These are phyloP conservation scores for Bjerkandera adusta DNA, from an alignment of 1,284 basidiomycete species.

Conservation along the genomic window DNA sequence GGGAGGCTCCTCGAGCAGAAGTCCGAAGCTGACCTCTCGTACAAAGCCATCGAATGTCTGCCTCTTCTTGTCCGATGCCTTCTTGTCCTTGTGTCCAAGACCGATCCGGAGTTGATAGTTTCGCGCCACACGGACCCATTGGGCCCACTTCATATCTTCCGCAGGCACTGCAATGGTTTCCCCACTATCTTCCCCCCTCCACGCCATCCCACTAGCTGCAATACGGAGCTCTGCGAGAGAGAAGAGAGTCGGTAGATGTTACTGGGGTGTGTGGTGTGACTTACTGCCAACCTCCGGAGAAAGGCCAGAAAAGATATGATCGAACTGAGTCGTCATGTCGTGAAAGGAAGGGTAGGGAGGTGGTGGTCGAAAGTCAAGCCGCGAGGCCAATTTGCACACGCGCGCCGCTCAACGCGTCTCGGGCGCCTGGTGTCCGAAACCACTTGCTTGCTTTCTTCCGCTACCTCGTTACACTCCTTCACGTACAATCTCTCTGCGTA, in stretches of 20 bases:
- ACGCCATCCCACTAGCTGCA: conserved; percentile 86
- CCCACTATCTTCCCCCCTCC: conserved; percentile 78
- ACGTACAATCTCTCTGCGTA: background rate
- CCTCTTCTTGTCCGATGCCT: conserved; percentile 53
- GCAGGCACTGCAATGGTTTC: conserved; percentile 66
- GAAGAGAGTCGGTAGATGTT: background rate
- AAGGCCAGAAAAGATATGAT: conserved; percentile 78
- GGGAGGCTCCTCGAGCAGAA: too few relatives aligned
- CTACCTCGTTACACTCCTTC: background rate
- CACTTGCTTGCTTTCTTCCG: background rate
- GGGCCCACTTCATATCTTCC: conserved; percentile 81
- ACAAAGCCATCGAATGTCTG: conserved; percentile 95
- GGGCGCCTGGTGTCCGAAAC: too few relatives aligned
- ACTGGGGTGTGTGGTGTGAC: conserved; percentile 30
- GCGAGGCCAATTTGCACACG: background rate
- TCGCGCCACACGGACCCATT: conserved; percentile 91
- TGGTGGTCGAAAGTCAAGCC: conserved; percentile 21
- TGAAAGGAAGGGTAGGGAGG: conserved; percentile 14
- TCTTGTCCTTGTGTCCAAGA: conserved; percentile 31
- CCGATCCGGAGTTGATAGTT: conserved; percentile 88
- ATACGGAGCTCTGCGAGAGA: conserved; percentile 75
- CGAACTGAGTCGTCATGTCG: conserved; percentile 72
- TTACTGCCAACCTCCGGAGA: conserved; percentile 78
- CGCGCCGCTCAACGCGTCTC: conserved; percentile 12
- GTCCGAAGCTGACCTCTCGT: conserved; percentile 79